phyloP scores from a whole-genome alignment of 805 yeast species.

The Kodamaea restingae region DNA sequence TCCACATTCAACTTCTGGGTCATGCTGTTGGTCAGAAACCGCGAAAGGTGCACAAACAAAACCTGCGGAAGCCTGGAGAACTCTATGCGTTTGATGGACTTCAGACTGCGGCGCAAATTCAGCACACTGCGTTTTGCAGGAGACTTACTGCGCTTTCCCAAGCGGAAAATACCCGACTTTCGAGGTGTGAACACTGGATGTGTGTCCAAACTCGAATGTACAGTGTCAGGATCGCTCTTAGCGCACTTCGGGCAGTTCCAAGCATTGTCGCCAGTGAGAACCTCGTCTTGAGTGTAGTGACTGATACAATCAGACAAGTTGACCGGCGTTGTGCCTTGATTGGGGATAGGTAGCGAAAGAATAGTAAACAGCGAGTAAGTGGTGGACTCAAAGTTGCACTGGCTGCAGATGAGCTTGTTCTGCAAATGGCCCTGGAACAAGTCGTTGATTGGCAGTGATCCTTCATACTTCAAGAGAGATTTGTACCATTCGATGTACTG shows the following conservation, averaged over 20 bases:
- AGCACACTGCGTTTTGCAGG: constrained; percentile 22
- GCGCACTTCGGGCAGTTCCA: constrained; percentile 80
- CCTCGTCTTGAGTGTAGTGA: constrained; percentile 60
- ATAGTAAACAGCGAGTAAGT: constrained; percentile 62
- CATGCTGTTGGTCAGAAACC: constrained; percentile 46
- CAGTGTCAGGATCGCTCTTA: constrained; percentile 18
- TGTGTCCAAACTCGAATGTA: constrained; percentile 18
- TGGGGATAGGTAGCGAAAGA: constrained; percentile 60
- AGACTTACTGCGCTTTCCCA: constrained; percentile 33
- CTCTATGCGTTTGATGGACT: constrained; percentile 25
- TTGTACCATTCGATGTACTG: constrained; percentile 65
- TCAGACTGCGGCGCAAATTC: constrained; percentile 7
- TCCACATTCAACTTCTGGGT: constrained; percentile 49
- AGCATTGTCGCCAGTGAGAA: constrained; percentile 69
- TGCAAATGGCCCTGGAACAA: constrained; percentile 73
- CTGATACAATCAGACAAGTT: constrained; percentile 60
- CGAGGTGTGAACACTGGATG: constrained; percentile 38
- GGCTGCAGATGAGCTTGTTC: constrained; percentile 56
- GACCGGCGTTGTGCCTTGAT: constrained; percentile 26
- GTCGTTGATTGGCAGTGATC: constrained; percentile 62
- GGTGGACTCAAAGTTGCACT: constrained; percentile 58
- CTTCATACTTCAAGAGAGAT: constrained; percentile 48
- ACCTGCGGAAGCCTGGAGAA: constrained; percentile 36
- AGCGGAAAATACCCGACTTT: constrained; percentile 32
- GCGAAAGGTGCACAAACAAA: constrained; percentile 37